Percentiles rank a stretch among this genome's conserved stretches.
These are phyloP conservation scores for Ascosphaera apis DNA, from an alignment of 2,329 filamentous ascomycete genomes.

Conservation along the genomic window DNA sequence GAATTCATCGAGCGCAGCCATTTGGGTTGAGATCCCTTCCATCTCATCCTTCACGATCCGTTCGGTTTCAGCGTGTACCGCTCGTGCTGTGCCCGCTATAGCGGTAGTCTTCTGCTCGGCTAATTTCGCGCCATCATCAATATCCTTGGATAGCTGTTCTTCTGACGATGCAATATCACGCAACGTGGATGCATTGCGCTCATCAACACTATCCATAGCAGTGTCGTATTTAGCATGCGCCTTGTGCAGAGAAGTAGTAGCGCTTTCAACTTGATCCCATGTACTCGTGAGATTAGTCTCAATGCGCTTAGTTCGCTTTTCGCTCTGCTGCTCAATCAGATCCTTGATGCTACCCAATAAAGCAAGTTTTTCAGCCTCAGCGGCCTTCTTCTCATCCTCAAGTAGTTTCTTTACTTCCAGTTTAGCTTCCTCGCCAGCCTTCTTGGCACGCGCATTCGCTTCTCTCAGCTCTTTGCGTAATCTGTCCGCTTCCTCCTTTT, in stretches of 20 bases:
- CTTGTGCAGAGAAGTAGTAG: conserved; percentile 40
- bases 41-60: conserved; percentile 79
- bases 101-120: conserved; percentile 62
- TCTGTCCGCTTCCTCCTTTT: conserved; percentile 52
- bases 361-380: conserved; percentile 48
- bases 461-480: conserved; percentile 48
- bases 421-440: conserved; percentile 45
- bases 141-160: conserved; percentile 5
- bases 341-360: conserved; percentile 53
- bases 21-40: conserved; percentile 64
- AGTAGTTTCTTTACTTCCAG: conserved; percentile 44
- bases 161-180: conserved; percentile 7
- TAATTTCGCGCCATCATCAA: conserved; percentile 19
- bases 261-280: conserved; percentile 39
- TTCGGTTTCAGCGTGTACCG: conserved; percentile 75
- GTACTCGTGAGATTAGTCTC: conserved; percentile 38
- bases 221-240: conserved; percentile 42
- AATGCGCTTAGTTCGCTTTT: conserved; percentile 50
- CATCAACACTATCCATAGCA: conserved; percentile 53
- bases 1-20: conserved; percentile 76
- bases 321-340: conserved; percentile 53
- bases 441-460: conserved; percentile 44
- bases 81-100: conserved; percentile 62
- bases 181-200: conserved; percentile 12
- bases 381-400: conserved; percentile 51